Conservation (phyloP, 768 basidiomycete species). For the Podaxis pistillaris region DNA sequence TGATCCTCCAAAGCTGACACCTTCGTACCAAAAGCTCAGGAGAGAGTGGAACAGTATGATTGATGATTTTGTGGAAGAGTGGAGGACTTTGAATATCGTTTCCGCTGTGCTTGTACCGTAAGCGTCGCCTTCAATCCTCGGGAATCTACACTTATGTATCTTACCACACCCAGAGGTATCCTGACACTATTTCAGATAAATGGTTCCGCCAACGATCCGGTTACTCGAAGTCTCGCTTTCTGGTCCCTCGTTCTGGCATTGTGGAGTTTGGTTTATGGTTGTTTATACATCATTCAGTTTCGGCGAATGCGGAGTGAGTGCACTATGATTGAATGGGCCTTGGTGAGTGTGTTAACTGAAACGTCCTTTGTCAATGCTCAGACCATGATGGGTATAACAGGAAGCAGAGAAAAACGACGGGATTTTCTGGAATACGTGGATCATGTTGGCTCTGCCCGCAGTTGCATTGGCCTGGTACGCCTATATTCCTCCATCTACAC, state of each 20-base stretch:
- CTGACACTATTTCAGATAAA: background rate
- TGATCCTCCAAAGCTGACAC: background rate
- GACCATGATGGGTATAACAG: conserved; percentile 24
- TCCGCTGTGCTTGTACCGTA: conserved; percentile 1
- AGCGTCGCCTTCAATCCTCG: background rate
- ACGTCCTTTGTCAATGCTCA: background rate
- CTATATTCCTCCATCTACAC: background rate
- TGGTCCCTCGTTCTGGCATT: conserved; percentile 6
- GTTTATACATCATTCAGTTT: conserved; percentile 12
- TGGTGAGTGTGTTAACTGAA: background rate
- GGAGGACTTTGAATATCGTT: background rate
- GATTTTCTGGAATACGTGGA: conserved; percentile 62
- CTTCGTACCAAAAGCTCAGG: background rate
- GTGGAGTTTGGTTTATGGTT: conserved; percentile 11
- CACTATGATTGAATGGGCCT: conserved; percentile 7
- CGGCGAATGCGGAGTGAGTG: background rate
- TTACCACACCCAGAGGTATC: background rate
- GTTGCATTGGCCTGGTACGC: conserved; percentile 58
- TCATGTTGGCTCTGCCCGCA: conserved; percentile 58
- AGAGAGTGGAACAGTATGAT: background rate
- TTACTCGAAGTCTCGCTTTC: conserved; percentile 1
- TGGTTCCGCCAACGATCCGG: background rate
- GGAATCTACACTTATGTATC: background rate
- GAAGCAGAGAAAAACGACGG: conserved; percentile 43
- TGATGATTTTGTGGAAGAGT: background rate